A percentile compares a stretch with the other conserved stretches of the same genome.
Conservation (phyloP, 179 eudicot genomes). For the Silene vulgaris region DNA sequence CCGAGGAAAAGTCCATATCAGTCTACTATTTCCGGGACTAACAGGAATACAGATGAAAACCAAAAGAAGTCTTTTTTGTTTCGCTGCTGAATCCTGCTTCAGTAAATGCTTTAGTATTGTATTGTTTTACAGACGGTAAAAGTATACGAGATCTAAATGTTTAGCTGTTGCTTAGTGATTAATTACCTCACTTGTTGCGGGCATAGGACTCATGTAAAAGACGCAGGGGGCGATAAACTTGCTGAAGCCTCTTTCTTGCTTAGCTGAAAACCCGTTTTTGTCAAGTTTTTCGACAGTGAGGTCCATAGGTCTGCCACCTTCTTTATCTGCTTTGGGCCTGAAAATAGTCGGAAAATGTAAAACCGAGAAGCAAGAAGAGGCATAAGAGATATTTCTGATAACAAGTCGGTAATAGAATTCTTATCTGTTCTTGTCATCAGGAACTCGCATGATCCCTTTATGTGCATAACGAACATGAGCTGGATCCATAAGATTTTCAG, state of each 20-base stretch:
- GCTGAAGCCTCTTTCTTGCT: constrained; percentile 37
- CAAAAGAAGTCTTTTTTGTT: constrained; percentile 32
- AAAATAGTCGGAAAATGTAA: constrained; percentile 14
- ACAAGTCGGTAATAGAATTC: constrained; percentile 3
- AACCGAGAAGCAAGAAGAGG: constrained; percentile 6
- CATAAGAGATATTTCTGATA: background rate
- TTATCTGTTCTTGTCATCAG: constrained; percentile 36
- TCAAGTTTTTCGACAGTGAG: constrained; percentile 45
- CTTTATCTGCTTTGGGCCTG: constrained; percentile 68
- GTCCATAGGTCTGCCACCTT: constrained; percentile 79
- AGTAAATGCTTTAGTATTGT: background rate
- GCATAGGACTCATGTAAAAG: constrained; percentile 35
- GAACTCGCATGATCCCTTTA: constrained; percentile 50
- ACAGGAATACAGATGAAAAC: constrained; percentile 76
- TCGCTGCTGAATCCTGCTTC: constrained; percentile 30
- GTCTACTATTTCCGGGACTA: constrained; percentile 81
- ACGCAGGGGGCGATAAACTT: constrained; percentile 65
- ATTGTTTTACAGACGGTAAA: background rate
- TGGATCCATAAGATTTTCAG: constrained; percentile 91
- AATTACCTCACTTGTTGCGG: constrained; percentile 18
- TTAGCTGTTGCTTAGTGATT: background rate
- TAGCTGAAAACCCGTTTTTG: constrained; percentile 53
- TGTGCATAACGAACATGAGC: constrained; percentile 94
- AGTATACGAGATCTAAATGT: background rate
- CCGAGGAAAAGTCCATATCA: constrained; percentile 68